Evolutionary conservation across 2,329 filamentous ascomycete species (phyloP), one percentile per base, ranked within the genome.

Genomic region (Colletotrichum brevisporum): DNA sequence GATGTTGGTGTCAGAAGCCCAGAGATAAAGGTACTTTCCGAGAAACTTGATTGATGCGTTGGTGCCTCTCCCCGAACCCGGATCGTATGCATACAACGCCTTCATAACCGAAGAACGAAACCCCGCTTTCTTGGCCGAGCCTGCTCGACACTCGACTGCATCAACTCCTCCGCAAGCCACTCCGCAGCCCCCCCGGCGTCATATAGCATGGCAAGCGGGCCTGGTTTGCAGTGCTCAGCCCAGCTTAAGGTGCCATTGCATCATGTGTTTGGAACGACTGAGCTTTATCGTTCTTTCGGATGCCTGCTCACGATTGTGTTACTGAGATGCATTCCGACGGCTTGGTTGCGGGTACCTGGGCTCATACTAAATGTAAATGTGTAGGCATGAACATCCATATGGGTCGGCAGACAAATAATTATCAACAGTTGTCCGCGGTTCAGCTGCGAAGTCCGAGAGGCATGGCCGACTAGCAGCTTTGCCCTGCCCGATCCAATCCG

Each of bases 21-120:
- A 43, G 39, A 43, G 39, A 43, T 43, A 43, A 43, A 6, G 39
- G 39, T 43, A 43, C 39, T 31, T 31, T 31, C 27, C 9, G 27
- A 8, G 5, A 8, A 15, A 16, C 39, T 16, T 43, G 39, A 43
- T 43, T 43, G 39, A 43, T 16, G 6, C 10, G 2, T 43, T 43
- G 15, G 27, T 31, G 10, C 39, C 39, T 15, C 2, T 12, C 5
- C 10, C 13, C 13, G 39, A 16, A 31, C 36, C 39, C 5, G 52
- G 52, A 55, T 43, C 16, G 52, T 16, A 55, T 55, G 39, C 39
- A 43, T 43, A n/a, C n/a, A n/a, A n/a, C n/a, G 4, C 39, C 39
- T 10, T 43, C 10, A 8, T 8, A 43, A 10, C 10, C 15, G 15
- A 43, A 43, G 39, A 43, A 43, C 39, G 12, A 16, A 43, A 43